Base-by-base conservation (phyloP, 23 red algal genomes). In the Chondrus crispus region DNA sequence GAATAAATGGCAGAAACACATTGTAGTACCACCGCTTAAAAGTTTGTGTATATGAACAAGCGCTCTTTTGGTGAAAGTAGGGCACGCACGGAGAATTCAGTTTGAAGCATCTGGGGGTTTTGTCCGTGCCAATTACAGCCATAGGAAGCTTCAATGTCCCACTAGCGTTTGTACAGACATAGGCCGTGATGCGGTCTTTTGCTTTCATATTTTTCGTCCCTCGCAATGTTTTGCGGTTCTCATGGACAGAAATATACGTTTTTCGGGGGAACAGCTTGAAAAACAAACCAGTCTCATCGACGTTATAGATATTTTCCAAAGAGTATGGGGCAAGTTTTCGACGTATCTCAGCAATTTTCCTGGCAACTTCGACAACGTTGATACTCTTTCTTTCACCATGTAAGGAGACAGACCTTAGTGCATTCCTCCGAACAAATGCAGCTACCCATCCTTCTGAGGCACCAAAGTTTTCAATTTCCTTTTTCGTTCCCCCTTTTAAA, bases 261-360 rank as follows among this genome's bases (percentile, higher is more conserved):
- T 1, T 44, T 47, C 30, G 26, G 29, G 79, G 50, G 22, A 84
- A 46, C 47, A 57, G 26, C 36, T 64, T 16, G 52, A 1, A 84
- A 62, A 84, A 66, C 19, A 84, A 41, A 16, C 79, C 79, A 11
- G 52, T 84, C 54, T 84, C 79, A 10, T 84, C 79, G 24, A 84
- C 39, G 1, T 28, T 69, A 51, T 68, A 85, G 20, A 69, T 69
- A 41, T 19, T 14, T 16, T 85, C 81, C 44, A 51, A 26, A 68
- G 16, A 35, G 81, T 66, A 85, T 1, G 49, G 38, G 37, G 29
- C 30, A 29, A 85, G 57, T 36, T 29, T 41, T 5, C 64, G 29
- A 10, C 52, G 32, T 14, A 85, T 28, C 57, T 20, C 4, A 42
- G 39, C 57, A 40, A 85, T 85, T 32, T 41, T 51, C 35, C 29